Evolutionary conservation across 768 basidiomycete species (phyloP), one percentile per base, ranked within the genome.

Genomic region (Agaricus bisporus): DNA sequence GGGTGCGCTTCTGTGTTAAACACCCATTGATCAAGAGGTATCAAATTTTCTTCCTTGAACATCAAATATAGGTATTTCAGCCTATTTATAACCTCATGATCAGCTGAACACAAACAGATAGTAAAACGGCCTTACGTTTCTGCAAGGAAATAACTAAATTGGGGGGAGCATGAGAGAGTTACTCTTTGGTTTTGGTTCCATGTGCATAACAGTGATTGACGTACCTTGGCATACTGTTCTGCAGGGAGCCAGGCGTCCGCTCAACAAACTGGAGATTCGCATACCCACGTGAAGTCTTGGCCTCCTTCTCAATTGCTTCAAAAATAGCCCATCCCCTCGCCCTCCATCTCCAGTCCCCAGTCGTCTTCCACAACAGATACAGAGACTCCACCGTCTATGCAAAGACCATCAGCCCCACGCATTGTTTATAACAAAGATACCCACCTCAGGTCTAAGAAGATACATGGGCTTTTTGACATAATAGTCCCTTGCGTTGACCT

Each of bases 1-100:
- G 90, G 86, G 64, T 91, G 91, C 4, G 88, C 91, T 66, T 83
- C 82, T 1, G 82, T 83, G 57, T 82, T 83, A 59, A 83, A 82
- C 15, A 82, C 80, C 77, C 79, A 83, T 58, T 71, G 61, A 37
- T 81, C 76, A 44, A 83, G 59, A 5, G 81, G 72, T 52, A 88
- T 58, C 3, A 74, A 74, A 57, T 90, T 85, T 8, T 80, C 76
- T 28, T 86, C 77, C 49, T 71, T 70, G 66, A 88, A 91, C 63
- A 87, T 66, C 18, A 91, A 71, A 64, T 85, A 82, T 43, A 88
- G 73, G 64, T 90, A 89, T 68, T 88, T 88, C 51, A 88, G 70
- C 58, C 82, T 84, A 61, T 48, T 17, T n/a, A 35, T 10, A 25
- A 18, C 36, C 32, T 32, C 32, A 32, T 32, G 32, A 50, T 41